Evolutionary conservation across 139 green algal species (phyloP).

Genomic region (Tetratostichococcus sp.): DNA sequence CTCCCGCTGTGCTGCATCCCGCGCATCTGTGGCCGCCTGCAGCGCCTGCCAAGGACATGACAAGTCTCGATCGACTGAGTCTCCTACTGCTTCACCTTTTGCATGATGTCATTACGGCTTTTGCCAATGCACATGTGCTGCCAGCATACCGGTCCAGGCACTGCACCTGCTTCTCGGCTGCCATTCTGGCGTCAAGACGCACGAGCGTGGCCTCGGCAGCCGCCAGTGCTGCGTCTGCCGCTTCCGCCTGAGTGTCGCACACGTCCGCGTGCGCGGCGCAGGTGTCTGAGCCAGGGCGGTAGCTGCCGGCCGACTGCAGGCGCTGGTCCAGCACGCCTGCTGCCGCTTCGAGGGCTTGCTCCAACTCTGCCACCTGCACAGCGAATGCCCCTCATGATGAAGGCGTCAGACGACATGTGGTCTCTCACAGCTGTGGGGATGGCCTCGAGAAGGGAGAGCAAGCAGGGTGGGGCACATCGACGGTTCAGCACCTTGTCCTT

Average conservation of each 20-base stretch:
- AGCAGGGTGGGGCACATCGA: too few relatives aligned
- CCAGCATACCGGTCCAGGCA: too few relatives aligned
- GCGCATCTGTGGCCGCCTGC: slow-evolving; percentile 8
- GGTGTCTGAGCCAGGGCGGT: too few relatives aligned
- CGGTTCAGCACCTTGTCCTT: neutral
- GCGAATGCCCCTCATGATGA: too few relatives aligned
- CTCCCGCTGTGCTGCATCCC: slow-evolving; percentile 12
- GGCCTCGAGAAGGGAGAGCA: too few relatives aligned
- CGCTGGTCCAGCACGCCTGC: neutral
- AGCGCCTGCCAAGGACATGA: slow-evolving; percentile 11
- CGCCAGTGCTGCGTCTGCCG: neutral
- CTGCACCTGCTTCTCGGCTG: slow-evolving; percentile 2
- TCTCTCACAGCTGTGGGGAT: too few relatives aligned
- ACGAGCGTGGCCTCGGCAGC: neutral
- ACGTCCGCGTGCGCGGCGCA: too few relatives aligned
- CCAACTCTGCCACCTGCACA: neutral
- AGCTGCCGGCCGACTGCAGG: neutral
- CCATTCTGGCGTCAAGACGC: neutral
- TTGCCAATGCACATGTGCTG: too few relatives aligned
- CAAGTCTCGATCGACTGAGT: too few relatives aligned
- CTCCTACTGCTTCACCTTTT: too few relatives aligned
- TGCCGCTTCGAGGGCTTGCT: slow-evolving; percentile 3
- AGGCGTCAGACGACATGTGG: too few relatives aligned
- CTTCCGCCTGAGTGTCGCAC: neutral
- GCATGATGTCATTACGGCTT: too few relatives aligned